Evolutionary conservation across 73 alveolate genomes (phyloP).

Genomic region (Symbiodinium natans): DNA sequence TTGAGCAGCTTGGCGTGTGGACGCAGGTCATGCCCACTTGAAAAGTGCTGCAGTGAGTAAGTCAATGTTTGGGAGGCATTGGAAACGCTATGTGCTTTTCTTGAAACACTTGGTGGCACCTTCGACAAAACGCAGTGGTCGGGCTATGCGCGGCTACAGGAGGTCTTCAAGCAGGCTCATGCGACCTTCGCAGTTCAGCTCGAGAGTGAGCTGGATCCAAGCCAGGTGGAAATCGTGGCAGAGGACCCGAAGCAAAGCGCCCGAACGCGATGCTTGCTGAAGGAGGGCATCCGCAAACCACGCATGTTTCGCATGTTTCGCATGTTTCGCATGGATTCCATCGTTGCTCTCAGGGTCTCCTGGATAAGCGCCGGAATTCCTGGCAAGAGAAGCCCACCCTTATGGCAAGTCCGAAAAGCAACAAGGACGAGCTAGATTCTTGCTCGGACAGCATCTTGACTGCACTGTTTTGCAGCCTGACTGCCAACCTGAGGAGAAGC

Average conservation of each 20-base stretch:
- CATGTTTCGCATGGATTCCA: too few relatives aligned
- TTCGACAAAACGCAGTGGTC: constrained; percentile 90
- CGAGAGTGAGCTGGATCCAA: neutral
- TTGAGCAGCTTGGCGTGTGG: neutral
- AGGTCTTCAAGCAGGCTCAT: constrained; percentile 55
- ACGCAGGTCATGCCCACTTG: too few relatives aligned
- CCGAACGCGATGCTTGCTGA: constrained; percentile 66
- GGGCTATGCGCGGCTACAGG: constrained; percentile 74
- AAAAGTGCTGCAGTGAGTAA: too few relatives aligned
- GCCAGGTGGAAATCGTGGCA: constrained; percentile 55
- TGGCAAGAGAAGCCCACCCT: constrained; percentile 55
- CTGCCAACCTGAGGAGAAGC: neutral
- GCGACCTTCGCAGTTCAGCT: neutral
- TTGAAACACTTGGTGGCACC: constrained; percentile 75
- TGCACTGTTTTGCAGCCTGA: neutral
- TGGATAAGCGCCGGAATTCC: constrained; percentile 78
- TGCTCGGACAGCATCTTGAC: neutral
- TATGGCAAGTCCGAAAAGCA: neutral
- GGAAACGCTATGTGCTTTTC: constrained; percentile 73
- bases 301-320: too few relatives aligned
- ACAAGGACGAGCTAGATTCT: neutral
- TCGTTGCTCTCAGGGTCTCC: constrained; percentile 8
- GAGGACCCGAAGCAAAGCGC: constrained; percentile 48
- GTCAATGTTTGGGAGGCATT: constrained; percentile 72
- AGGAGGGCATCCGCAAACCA: neutral